Conservation (phyloP, 495 filamentous ascomycete genomes). For the Amphirosellinia nigrospora region DNA sequence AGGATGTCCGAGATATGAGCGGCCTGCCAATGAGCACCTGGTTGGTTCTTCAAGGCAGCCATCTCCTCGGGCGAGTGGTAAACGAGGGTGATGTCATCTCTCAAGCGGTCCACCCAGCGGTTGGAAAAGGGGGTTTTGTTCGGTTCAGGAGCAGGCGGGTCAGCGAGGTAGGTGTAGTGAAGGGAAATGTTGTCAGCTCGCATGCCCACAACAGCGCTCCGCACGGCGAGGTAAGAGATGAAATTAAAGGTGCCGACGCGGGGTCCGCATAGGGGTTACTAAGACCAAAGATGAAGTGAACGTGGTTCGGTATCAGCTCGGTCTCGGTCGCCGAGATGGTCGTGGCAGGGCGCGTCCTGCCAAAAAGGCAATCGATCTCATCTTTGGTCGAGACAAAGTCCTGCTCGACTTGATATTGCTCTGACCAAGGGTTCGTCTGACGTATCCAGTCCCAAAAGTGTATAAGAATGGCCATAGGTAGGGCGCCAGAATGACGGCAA, state of each 20-base stretch:
- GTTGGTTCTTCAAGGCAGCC: constrained; percentile 35
- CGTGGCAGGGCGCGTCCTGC: constrained; percentile 31
- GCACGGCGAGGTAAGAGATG: constrained; percentile 52
- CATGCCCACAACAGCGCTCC: constrained; percentile 51
- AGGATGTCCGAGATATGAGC: constrained; percentile 54
- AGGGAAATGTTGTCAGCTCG: constrained; percentile 49
- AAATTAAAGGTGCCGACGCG: constrained; percentile 51
- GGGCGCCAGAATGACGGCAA: constrained; percentile 34
- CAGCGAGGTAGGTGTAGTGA: constrained; percentile 53
- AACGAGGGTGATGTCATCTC: constrained; percentile 48
- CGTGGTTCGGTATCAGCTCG: constrained; percentile 53
- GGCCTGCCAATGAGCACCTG: constrained; percentile 45
- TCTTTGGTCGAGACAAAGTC: constrained; percentile 42
- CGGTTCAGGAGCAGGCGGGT: constrained; percentile 44
- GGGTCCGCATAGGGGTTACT: constrained; percentile 46
- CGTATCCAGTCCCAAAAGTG: constrained; percentile 43
- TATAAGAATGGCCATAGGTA: constrained; percentile 39
- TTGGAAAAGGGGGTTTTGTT: constrained; percentile 47
- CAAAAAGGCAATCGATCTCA: constrained; percentile 49
- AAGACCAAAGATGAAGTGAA: constrained; percentile 54
- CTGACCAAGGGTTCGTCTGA: constrained; percentile 49
- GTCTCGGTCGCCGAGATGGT: constrained; percentile 16
- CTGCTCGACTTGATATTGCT: constrained; percentile 48
- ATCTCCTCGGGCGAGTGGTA: constrained; percentile 47
- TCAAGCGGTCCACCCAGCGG: constrained; percentile 48